phyloP scores from a whole-genome alignment of 2,329 filamentous ascomycete species.

The Byssothecium circinans region DNA sequence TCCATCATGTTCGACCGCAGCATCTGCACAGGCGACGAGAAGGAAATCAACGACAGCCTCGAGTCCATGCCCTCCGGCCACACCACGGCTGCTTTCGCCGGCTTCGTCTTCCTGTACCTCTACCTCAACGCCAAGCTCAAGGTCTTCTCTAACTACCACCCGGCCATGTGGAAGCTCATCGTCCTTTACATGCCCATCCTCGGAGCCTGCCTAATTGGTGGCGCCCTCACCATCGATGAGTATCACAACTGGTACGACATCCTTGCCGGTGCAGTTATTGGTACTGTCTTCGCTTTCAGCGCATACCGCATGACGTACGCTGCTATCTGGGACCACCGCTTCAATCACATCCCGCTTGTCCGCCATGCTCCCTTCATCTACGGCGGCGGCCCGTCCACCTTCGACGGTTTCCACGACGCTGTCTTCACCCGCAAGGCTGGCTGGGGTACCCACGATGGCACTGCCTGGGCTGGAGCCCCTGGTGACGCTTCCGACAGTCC shows the following conservation, averaged over 20 bases:
- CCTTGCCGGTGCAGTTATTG: constrained; percentile 67
- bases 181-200: constrained; percentile 67
- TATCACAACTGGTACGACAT: constrained; percentile 77
- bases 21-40: constrained; percentile 68
- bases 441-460: constrained; percentile 55
- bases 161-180: constrained; percentile 73
- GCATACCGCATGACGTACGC: constrained; percentile 70
- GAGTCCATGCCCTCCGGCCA: constrained; percentile 75
- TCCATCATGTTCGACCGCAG: constrained; percentile 69
- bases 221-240: constrained; percentile 69
- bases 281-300: constrained; percentile 65
- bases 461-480: constrained; percentile 46
- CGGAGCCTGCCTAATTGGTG: constrained; percentile 67
- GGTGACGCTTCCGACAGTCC: constrained; percentile 46
- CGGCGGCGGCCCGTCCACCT: constrained; percentile 42
- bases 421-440: constrained; percentile 63
- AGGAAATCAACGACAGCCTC: constrained; percentile 68
- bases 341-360: constrained; percentile 63
- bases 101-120: constrained; percentile 69
- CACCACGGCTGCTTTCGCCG: constrained; percentile 71
- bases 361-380: constrained; percentile 60
- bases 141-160: constrained; percentile 72
- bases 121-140: constrained; percentile 81
- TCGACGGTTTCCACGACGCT: constrained; percentile 54
- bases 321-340: constrained; percentile 68